A percentile compares a stretch with the other conserved stretches of the same genome.
Evolutionary conservation across 331 rosid genomes (phyloP).

Genomic region (Arachis monticola): DNA sequence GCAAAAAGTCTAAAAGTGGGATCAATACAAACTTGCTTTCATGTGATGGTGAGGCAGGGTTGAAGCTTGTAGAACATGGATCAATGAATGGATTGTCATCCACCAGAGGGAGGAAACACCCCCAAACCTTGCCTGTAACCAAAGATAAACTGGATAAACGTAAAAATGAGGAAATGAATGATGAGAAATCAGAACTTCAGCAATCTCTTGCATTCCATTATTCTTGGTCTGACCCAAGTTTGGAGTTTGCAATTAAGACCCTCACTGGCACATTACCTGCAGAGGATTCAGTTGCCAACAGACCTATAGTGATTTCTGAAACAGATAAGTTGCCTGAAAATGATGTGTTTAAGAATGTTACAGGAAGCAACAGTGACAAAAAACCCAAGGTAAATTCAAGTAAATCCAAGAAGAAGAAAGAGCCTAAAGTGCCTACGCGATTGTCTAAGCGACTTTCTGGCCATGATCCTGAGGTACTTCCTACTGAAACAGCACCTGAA

Average conservation of each 20-base stretch:
- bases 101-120: slow-evolving; percentile 35
- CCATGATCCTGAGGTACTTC: slow-evolving; percentile 50
- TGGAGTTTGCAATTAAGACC: slow-evolving; percentile 71
- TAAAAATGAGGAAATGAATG: slow-evolving; percentile 45
- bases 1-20: slow-evolving; percentile 36
- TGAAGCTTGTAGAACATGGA: slow-evolving; percentile 31
- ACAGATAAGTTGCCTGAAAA: slow-evolving; percentile 27
- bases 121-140: slow-evolving; percentile 21
- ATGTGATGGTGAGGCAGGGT: slow-evolving; percentile 16
- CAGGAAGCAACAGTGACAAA: slow-evolving; percentile 38
- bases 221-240: slow-evolving; percentile 71
- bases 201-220: slow-evolving; percentile 52
- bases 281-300: slow-evolving; percentile 38
- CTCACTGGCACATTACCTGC: slow-evolving; percentile 65
- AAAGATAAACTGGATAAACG: slow-evolving; percentile 37
- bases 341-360: slow-evolving; percentile 30
- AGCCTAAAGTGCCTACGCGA: slow-evolving; percentile 46
- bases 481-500: slow-evolving; percentile 46
- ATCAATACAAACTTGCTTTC: slow-evolving; percentile 39
- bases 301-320: slow-evolving; percentile 19
- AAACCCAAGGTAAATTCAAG: slow-evolving; percentile 37
- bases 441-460: slow-evolving; percentile 69
- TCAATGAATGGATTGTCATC: slow-evolving; percentile 44
- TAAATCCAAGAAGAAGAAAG: slow-evolving; percentile 57
- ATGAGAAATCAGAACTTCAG: slow-evolving; percentile 48